Evolutionary conservation across 73 alveolate genomes (phyloP), one percentile per base, ranked within the genome.

Genomic region (Paramecium caudatum): DNA sequence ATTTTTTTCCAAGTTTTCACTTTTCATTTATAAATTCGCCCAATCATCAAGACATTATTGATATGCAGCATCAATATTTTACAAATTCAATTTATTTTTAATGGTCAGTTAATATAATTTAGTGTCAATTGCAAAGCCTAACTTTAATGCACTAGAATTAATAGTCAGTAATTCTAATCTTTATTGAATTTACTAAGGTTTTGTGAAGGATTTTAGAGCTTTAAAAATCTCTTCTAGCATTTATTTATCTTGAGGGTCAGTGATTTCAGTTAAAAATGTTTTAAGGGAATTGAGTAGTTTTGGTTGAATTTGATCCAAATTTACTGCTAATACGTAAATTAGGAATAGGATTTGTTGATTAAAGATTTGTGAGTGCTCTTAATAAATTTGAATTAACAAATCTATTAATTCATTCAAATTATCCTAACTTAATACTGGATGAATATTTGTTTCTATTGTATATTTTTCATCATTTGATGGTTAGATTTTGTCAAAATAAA

Each of bases 31-130:
- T 12, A 68, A 3, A 68, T 68, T 68, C 13, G 13, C 30, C 84
- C 84, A 68, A 32, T 68, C 84, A 68, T 34, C 47, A 32, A 68
- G 34, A 68, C 84, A 68, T 32, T 43, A 17, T 10, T 68, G 36
- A 68, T 68, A 68, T 34, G 47, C 61, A 1, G 19, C 61, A 25
- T 68, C 84, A 68, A 68, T 68, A 2, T 34, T 37, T 68, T 68
- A 68, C 0, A 0, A 34, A 12, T 34, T 68, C 19, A 68, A 34
- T 37, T 68, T 68, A 68, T 68, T 68, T 68, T n/a, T 9, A 33
- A 68, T 13, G 30, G 23, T 55, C 37, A 55, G 30, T 3, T 17
- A 0, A 5, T 55, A 55, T 7, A 55, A 55, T 27, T 8, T 55
- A 19, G 30, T 15, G n/a, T 23, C 45, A 27, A 27, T 2, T 10